A percentile compares a stretch with the other conserved stretches of the same genome.
phyloP scores from a whole-genome alignment of 2,329 filamentous ascomycete genomes.

The Westerdykella aurantiaca region DNA sequence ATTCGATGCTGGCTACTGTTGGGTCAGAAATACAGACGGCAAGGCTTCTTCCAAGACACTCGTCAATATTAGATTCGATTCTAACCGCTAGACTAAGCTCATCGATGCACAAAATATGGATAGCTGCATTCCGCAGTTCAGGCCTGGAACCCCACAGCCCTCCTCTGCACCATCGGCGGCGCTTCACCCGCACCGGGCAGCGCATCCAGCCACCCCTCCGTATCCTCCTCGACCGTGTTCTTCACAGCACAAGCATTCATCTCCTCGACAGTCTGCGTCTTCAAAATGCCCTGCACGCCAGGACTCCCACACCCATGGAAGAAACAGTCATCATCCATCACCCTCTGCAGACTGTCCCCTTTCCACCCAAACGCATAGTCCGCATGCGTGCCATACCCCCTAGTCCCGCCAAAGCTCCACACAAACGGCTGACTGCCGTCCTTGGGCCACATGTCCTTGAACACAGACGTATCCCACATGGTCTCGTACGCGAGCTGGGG shows the following conservation, averaged over 20 bases:
- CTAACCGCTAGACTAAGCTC: too few relatives aligned
- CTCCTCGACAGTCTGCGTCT: conserved; percentile 16
- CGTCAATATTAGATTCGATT: too few relatives aligned
- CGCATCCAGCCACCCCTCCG: conserved; percentile 18
- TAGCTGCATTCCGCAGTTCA: neutral
- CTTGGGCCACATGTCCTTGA: conserved; percentile 22
- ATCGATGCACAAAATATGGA: too few relatives aligned
- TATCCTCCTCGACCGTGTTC: conserved; percentile 17
- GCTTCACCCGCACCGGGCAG: conserved; percentile 3
- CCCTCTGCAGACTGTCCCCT: conserved; percentile 20
- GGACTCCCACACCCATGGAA: conserved; percentile 22
- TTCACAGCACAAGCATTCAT: conserved; percentile 24
- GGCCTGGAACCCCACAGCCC: neutral
- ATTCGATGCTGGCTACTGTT: too few relatives aligned
- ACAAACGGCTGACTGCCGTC: conserved; percentile 25
- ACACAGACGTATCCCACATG: conserved; percentile 25
- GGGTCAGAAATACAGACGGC: too few relatives aligned
- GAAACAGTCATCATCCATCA: conserved; percentile 22
- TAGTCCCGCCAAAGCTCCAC: conserved; percentile 19
- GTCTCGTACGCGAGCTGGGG: conserved; percentile 31
- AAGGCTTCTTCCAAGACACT: too few relatives aligned
- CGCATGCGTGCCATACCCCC: conserved; percentile 26
- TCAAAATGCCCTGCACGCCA: conserved; percentile 10
- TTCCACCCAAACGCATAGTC: conserved; percentile 29
- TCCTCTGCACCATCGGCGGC: neutral